These are phyloP conservation scores for Allium fistulosum DNA, from an alignment of 106 monocot species.

Conservation along the genomic window DNA sequence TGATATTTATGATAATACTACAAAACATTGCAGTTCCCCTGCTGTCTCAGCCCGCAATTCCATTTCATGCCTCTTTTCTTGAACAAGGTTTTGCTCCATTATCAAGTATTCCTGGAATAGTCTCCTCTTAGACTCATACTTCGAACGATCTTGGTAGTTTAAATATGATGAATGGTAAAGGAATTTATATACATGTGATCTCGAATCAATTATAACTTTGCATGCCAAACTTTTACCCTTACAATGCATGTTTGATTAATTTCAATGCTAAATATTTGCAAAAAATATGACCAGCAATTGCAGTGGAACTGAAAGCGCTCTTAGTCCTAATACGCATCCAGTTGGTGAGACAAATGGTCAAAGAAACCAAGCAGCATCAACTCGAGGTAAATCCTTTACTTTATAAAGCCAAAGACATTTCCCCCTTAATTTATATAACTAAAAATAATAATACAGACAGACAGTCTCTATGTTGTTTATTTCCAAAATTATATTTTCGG, in stretches of 20 bases:
- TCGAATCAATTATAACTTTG: background rate
- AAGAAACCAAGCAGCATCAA: slow-evolving; percentile 45
- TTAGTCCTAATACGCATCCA: slow-evolving; percentile 22
- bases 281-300: slow-evolving; percentile 61
- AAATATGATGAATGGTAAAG: slow-evolving; percentile 44
- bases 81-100: slow-evolving; percentile 37
- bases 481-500: too few relatives aligned
- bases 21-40: slow-evolving; percentile 27
- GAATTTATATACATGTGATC: slow-evolving; percentile 1
- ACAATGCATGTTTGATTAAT: background rate
- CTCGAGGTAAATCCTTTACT: slow-evolving; percentile 36
- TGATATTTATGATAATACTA: background rate
- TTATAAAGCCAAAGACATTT: slow-evolving; percentile 4
- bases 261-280: slow-evolving; percentile 11
- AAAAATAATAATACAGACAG: too few relatives aligned
- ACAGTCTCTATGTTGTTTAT: too few relatives aligned
- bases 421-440: too few relatives aligned
- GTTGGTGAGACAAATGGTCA: slow-evolving; percentile 53
- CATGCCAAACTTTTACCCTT: background rate
- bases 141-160: slow-evolving; percentile 41
- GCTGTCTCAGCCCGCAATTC: slow-evolving; percentile 28
- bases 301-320: slow-evolving; percentile 54
- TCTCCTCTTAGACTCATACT: slow-evolving; percentile 51
- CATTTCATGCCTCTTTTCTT: slow-evolving; percentile 43
- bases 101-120: slow-evolving; percentile 48